phyloP scores from a whole-genome alignment of 495 filamentous ascomycete genomes.

The Penicillium diatomitis region DNA sequence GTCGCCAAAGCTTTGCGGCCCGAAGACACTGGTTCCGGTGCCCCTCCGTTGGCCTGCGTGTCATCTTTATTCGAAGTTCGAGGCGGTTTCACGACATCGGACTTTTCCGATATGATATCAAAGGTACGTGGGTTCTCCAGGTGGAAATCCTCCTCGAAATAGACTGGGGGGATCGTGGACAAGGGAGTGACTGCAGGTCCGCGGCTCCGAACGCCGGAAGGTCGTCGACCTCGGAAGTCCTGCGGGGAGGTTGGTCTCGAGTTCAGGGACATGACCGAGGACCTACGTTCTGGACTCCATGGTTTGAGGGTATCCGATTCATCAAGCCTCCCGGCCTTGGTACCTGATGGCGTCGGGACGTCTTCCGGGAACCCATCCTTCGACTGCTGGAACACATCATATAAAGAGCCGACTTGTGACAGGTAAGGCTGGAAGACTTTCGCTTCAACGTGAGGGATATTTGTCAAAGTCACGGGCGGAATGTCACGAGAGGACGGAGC shows the following conservation, averaged over 20 bases:
- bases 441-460: conserved; percentile 72
- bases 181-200: conserved; percentile 67
- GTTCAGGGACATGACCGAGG: conserved; percentile 26
- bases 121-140: conserved; percentile 95
- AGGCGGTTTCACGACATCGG: conserved; percentile 74
- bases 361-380: conserved; percentile 57
- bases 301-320: conserved; percentile 28
- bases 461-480: conserved; percentile 85
- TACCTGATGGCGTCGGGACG: conserved; percentile 18
- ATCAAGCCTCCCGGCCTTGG: conserved; percentile 27
- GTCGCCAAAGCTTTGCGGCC: conserved; percentile 82
- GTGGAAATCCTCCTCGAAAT: conserved; percentile 92
- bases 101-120: conserved; percentile 91
- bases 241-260: conserved; percentile 36
- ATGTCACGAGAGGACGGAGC: conserved; percentile 89
- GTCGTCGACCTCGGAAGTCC: conserved; percentile 26
- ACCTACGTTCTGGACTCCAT: conserved; percentile 30
- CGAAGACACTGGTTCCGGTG: conserved; percentile 40
- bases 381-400: conserved; percentile 72
- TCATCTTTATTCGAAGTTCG: conserved; percentile 45
- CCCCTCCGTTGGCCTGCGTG: conserved; percentile 51
- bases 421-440: conserved; percentile 78
- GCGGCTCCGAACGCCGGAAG: conserved; percentile 27
- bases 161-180: conserved; percentile 84
- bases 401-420: conserved; percentile 67